These are phyloP conservation scores for Russula emetica DNA, from an alignment of 768 basidiomycete species.

Conservation along the genomic window DNA sequence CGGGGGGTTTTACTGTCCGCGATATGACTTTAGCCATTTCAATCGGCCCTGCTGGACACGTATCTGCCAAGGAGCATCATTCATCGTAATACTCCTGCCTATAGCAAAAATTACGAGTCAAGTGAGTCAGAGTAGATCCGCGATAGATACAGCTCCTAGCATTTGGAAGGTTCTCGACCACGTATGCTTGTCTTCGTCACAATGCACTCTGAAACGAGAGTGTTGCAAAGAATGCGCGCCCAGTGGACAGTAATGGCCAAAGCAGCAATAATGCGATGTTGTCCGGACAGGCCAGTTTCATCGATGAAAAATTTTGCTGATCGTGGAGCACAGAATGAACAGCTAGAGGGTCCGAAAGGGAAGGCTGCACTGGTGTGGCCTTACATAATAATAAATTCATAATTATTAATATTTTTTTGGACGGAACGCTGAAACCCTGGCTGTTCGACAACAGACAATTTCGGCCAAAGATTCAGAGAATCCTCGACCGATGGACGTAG, in stretches of 20 bases:
- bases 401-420: no score
- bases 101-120: not conserved
- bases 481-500: not conserved
- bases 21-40: not conserved
- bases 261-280: not conserved
- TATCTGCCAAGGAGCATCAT: not conserved
- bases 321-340: not conserved
- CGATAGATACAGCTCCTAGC: not conserved
- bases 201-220: not conserved
- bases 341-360: no score
- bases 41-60: not conserved
- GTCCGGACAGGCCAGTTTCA: not conserved
- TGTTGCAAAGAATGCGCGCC: not conserved
- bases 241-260: not conserved
- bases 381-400: no score
- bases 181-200: not conserved
- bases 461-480: no score
- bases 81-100: not conserved
- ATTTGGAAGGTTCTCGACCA: not conserved
- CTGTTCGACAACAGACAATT: no score
- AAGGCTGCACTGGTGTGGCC: no score
- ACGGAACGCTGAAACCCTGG: no score
- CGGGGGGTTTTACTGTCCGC: not conserved
- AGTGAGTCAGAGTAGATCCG: not conserved
- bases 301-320: not conserved